Base-by-base conservation (phyloP, 768 basidiomycete species). In the Leccinum fibrillosum region DNA sequence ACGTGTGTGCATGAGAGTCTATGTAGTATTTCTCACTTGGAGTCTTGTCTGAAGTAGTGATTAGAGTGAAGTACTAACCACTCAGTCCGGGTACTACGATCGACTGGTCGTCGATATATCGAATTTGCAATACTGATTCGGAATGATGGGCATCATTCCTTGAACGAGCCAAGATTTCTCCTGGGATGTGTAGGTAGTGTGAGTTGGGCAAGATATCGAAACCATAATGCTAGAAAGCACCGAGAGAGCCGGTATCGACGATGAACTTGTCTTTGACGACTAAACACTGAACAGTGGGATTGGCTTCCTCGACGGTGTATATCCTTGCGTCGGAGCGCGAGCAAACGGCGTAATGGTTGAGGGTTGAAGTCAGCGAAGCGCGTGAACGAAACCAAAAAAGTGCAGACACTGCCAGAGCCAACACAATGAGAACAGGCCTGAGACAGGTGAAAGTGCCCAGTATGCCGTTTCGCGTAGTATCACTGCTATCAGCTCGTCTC, bases 1-100 rank as follows among this genome's bases (percentile, higher is more conserved):
- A 76, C 34, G 89, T 82, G 65, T 93, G 90, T 0, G 78, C 86
- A 72, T 92, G 90, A 3, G 90, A 88, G 72, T 92, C 90, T 89
- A 63, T n/a, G n/a, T 42, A n/a, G 39, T n/a, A n/a, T n/a, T 34
- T n/a, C 9, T 42, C 39, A 10, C 39, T 42, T 42, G 4, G n/a
- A 42, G n/a, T n/a, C 39, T n/a, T n/a, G 39, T 42, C 39, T n/a
- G 5, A 15, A 42, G 39, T 42, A 9, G 9, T 35, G 15, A 3
- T 15, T 35, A 35, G 10, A 42, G n/a, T 39, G 37, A n/a, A 51
- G 19, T 17, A 75, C 83, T 64, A 62, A 88, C 88, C 88, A 68
- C 80, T 86, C 56, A 92, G 68, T 1, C 90, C 90, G 12, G 90
- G 90, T 48, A 90, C 80, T 47, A 90, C 72, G 54, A 88, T 82